Base-by-base conservation (phyloP, 495 filamentous ascomycete genomes). In the Melanomma pulvis-pyrius region DNA sequence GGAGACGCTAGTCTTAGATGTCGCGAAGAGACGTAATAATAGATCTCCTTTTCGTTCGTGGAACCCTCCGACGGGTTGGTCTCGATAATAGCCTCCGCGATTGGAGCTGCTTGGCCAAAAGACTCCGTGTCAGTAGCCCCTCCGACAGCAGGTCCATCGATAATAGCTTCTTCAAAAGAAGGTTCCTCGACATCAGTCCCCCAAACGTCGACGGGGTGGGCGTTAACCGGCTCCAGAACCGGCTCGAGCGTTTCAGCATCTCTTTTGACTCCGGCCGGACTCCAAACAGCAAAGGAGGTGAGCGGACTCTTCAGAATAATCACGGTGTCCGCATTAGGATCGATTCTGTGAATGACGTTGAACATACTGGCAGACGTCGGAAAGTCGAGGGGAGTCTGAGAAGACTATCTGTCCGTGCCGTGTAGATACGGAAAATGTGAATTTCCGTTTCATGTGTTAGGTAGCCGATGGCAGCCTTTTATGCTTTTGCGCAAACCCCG, bases 1-100 rank as follows among this genome's bases (percentile, higher is more conserved):
- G 79, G 71, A 1, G 82, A 87, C 1, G 79, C 78, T 21, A 84
- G 63, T 0, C 68, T 75, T 19, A 87, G 68, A 65, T 86, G 81
- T 30, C 78, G 80, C 1, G 82, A 83, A 15, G 82, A 86, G 8
- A 84, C 81, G 19, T 63, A n/a, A 28, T 39, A 59, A 24, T 25
- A 34, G 12, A 61, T 67, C 17, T 52, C 49, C 6, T 52, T 28
- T 62, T 32, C 41, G 15, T 49, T 39, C 15, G 22, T 32, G 11
- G 24, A 15, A 39, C 15, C 34, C n/a, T 34, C 52, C 26, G 12
- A 2, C 17, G 26, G 9, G 25, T 52, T 28, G 25, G 11, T 2
- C 22, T 13, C 44, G 15, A 47, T n/a, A 6, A 47, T n/a, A n/a
- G 44, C 15, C 6, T n/a, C 44, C 17, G 5, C 44, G 44, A n/a